Base-by-base conservation (phyloP, 768 basidiomycete species). In the Suillus clintonianus region DNA sequence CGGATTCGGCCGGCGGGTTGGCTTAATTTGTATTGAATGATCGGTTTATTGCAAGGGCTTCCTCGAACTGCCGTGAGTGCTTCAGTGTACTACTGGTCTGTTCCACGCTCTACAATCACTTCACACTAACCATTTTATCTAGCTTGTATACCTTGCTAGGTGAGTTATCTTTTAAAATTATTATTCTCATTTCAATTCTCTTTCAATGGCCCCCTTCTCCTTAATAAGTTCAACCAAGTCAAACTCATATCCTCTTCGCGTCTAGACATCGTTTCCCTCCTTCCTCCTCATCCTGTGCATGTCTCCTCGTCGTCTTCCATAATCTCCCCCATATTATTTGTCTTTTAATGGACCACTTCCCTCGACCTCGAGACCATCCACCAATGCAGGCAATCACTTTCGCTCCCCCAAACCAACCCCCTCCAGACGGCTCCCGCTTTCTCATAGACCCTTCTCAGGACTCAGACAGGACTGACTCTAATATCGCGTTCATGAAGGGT, bases 401-500 rank as follows among this genome's bases (percentile, higher is more conserved):
- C 32, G 57, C 68, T 41, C 57, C 71, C 45, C 68, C 70, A 65
- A 67, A 59, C 61, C 68, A 67, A 7, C 66, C 66, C 42, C 41
- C 62, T 54, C 61, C 66, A 43, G 74, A 75, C 61, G 64, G 53
- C 22, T 37, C 72, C 57, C 74, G 51, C 65, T 64, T 61, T 9
- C 66, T 68, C 42, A 30, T 65, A 19, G 70, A 76, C 60, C 55
- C 62, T 3, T 62, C 65, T 3, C 62, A 67, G 0, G 74, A 72
- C n/a, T 56, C 64, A 7, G 75, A 71, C 19, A 78, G 75, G 66
- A 60, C 69, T 27, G 76, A 77, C 41, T 61, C 74, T 47, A 72
- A 69, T 60, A 73, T 79, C 64, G 76, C 81, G n/a, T 82, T 83
- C 68, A 79, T 82, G 71, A 85, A 83, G 64, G 81, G 80, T 45